Evolutionary conservation across 2,329 filamentous ascomycete genomes (phyloP).

Genomic region (Paecilomyces niveus): DNA sequence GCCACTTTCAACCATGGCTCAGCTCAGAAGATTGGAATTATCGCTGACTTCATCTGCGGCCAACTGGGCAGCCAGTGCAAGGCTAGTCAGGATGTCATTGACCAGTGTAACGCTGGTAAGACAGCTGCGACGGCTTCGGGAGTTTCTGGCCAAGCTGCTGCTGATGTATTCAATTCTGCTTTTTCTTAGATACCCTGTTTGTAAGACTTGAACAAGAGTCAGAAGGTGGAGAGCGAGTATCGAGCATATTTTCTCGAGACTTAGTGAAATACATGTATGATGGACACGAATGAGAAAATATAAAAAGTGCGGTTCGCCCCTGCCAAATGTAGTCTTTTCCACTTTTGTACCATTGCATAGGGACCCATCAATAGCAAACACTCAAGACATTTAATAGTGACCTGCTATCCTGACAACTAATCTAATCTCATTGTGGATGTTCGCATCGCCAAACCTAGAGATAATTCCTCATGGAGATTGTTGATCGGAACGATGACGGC

Average conservation of each 20-base stretch:
- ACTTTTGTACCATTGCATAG: not conserved
- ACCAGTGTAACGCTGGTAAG: constrained; percentile 1
- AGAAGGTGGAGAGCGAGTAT: not conserved
- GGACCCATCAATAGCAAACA: not conserved
- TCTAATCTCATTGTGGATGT: no score
- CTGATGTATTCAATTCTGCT: constrained; percentile 5
- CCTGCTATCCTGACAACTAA: no score
- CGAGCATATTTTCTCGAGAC: not conserved
- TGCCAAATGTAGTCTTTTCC: not conserved
- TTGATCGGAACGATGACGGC: no score
- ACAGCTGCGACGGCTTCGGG: not conserved
- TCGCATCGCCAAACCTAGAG: no score
- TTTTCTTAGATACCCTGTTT: not conserved
- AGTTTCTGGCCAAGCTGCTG: constrained; percentile 1
- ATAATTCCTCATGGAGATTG: no score
- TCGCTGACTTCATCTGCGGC: constrained; percentile 43
- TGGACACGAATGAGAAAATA: not conserved
- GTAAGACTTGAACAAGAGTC: not conserved
- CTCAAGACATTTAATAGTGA: no score
- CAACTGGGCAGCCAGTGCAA: constrained; percentile 32
- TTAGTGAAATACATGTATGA: not conserved
- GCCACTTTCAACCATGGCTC: not conserved
- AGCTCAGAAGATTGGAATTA: constrained; percentile 38
- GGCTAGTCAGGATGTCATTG: constrained; percentile 11
- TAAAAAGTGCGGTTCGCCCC: not conserved